Evolutionary conservation across 2,329 filamentous ascomycete species (phyloP).

Genomic region (Sphaerulina populicola): DNA sequence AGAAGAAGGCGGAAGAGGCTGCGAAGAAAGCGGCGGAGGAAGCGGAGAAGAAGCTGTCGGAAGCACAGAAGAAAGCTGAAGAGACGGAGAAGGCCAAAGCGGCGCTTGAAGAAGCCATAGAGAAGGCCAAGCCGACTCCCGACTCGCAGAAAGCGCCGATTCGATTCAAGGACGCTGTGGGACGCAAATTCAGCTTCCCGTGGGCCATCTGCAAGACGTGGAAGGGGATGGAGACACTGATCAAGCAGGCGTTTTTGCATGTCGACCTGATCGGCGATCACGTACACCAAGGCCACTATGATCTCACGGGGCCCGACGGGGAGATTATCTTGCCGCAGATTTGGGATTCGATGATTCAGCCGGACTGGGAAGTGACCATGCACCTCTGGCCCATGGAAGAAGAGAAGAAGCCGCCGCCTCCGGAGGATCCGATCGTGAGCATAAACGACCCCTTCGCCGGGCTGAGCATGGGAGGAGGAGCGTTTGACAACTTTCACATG

Average conservation of each 20-base stretch:
- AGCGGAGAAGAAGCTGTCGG: slow-evolving; percentile 48
- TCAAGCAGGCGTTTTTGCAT: slow-evolving; percentile 44
- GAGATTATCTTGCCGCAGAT: slow-evolving; percentile 45
- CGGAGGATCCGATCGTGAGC: slow-evolving; percentile 6
- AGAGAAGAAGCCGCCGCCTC: slow-evolving; percentile 16
- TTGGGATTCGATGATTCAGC: slow-evolving; percentile 43
- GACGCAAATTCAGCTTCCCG: slow-evolving; percentile 86
- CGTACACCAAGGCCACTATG: slow-evolving; percentile 42
- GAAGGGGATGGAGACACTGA: slow-evolving; percentile 44
- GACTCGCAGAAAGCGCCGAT: slow-evolving; percentile 64
- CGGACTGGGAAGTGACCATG: slow-evolving; percentile 44
- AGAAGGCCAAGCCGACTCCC: slow-evolving; percentile 41
- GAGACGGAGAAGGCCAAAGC: slow-evolving; percentile 45
- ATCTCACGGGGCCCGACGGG: slow-evolving; percentile 41
- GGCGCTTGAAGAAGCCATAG: slow-evolving; percentile 41
- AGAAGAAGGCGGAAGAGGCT: slow-evolving; percentile 40
- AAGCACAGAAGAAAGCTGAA: slow-evolving; percentile 44
- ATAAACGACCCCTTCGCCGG: slow-evolving; percentile 15
- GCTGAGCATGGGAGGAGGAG: slow-evolving; percentile 15
- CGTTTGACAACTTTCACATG: slow-evolving; percentile 11
- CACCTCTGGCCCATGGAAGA: slow-evolving; percentile 42
- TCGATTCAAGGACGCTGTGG: slow-evolving; percentile 84
- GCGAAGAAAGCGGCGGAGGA: slow-evolving; percentile 41
- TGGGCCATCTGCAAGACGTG: slow-evolving; percentile 69
- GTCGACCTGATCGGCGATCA: slow-evolving; percentile 41